Evolutionary conservation across 805 yeast species (phyloP), one percentile per base, ranked within the genome.

Genomic region (Yamadazyma akitaensis): DNA sequence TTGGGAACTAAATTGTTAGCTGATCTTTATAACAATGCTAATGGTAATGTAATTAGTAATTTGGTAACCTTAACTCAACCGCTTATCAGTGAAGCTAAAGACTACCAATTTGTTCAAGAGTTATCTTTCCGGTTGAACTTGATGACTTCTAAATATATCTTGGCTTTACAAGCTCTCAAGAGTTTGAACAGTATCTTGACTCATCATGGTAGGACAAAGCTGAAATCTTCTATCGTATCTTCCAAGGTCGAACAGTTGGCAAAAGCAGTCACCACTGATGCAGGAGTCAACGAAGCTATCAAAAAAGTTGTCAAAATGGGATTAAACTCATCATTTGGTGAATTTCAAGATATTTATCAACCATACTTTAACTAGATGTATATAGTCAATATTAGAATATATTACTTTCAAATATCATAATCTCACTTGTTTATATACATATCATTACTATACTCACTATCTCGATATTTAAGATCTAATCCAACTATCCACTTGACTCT

Each of bases 1-100:
- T 74, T 82, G 51, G 92, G 89, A 30, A 72, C 73, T 24, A 64
- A 68, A 33, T 59, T 74, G 33, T 53, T 70, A 35, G 36, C 55
- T 11, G 65, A 63, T 25, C 55, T 68, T 47, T 43, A 41, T 9
- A 56, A 56, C 37, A 55, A 54, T 37, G 34, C 56, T 2, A 56
- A 65, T 30, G 56, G 67, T 34, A 59, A 69, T 14, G 72, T 82
- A 42, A 54, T 82, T 40, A 73, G 69, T 7, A 64, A 65, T 12
- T 72, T 84, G n/a, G 68, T 60, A 43, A 63, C 56, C 16, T 59
- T 69, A 19, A 67, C 69, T 55, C 68, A 68, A 55, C 75, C 75
- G 4, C 63, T 75, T 48, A 58, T 68, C 17, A 64, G 65, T 2
- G 75, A 68, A 39, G 80, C 75, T 28, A 75, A 68, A 58, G 53